These are phyloP conservation scores for Santalum album DNA, from an alignment of 164 flowering plant species.

Conservation along the genomic window DNA sequence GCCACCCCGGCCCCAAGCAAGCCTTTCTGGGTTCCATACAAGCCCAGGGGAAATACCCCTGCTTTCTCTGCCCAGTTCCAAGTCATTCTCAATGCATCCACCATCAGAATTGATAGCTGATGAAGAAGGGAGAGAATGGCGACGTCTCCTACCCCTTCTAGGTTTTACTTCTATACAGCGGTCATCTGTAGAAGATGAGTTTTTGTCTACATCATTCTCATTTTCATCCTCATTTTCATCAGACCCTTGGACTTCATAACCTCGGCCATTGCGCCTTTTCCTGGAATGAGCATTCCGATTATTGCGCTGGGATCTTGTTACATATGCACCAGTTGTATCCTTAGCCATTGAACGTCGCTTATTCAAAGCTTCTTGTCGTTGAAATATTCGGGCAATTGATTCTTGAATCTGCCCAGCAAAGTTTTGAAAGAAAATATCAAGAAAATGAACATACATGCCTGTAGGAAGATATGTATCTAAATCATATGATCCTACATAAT, in stretches of 20 bases:
- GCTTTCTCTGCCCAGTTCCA: neutral
- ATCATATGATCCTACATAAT: neutral
- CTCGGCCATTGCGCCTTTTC: neutral
- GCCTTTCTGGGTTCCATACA: constrained; percentile 1
- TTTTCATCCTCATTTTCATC: neutral
- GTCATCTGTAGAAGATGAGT: constrained; percentile 1
- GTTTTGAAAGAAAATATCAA: neutral
- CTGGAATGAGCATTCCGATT: neutral
- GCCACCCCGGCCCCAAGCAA: constrained; percentile 5
- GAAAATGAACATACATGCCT: neutral
- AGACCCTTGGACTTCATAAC: neutral
- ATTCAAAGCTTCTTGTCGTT: constrained; percentile 1
- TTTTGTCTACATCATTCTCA: neutral
- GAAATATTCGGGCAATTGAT: constrained; percentile 1
- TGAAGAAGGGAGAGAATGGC: neutral
- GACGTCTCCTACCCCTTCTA: neutral
- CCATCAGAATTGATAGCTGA: neutral
- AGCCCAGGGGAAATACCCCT: neutral
- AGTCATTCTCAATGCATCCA: neutral
- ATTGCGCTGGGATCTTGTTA: neutral
- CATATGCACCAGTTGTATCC: neutral
- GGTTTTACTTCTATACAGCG: neutral
- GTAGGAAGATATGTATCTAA: neutral
- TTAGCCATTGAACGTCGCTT: neutral
- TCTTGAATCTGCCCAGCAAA: neutral